Base-by-base conservation (phyloP, 306 rosid species). In the Biancaea sappan region DNA sequence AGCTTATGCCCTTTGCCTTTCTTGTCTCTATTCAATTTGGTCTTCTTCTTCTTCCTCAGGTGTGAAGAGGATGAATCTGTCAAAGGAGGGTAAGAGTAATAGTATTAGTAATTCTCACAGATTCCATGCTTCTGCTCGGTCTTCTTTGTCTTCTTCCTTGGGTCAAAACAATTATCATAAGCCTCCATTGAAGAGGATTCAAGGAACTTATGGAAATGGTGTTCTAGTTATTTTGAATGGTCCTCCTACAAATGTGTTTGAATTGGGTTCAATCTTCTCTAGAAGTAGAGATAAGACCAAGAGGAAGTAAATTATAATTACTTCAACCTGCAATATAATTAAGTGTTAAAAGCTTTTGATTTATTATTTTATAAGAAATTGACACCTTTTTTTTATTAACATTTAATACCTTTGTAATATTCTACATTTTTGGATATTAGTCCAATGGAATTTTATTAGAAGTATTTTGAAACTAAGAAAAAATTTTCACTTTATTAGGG, bases 1-100 rank as follows among this genome's bases (percentile, higher is more conserved):
- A 91, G 90, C 56, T 82, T 93, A 15, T 91, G 98, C 63, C 92
- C 98, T 69, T 73, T 93, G 67, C 96, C 96, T 48, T 88, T 93
- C 76, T 60, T 93, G 43, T 84, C 97, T 0, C 88, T 81, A 91
- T 58, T 93, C 98, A 51, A 89, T 97, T 2, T 96, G 98, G 4
- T 85, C 96, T 12, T 85, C 96, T 12, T 7, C 44, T n/a, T 8
- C 68, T 32, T 35, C 85, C 2, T 71, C 92, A 41, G 81, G 66
- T 74, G 81, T 50, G 2, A 89, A 85, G 81, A 78, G 83, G 57
- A 60, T 70, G 35, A 32, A 82, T 71, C 34, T 73, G 2, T 73
- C 90, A 16, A 89, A 87, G 38, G 91, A 86, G 25, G 85, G 79
- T 59, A 80, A 37, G 40, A 41, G 7, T 25, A 54, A 75, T 65